Evolutionary conservation across 768 basidiomycete genomes (phyloP).

Genomic region (Amanita rubescens): DNA sequence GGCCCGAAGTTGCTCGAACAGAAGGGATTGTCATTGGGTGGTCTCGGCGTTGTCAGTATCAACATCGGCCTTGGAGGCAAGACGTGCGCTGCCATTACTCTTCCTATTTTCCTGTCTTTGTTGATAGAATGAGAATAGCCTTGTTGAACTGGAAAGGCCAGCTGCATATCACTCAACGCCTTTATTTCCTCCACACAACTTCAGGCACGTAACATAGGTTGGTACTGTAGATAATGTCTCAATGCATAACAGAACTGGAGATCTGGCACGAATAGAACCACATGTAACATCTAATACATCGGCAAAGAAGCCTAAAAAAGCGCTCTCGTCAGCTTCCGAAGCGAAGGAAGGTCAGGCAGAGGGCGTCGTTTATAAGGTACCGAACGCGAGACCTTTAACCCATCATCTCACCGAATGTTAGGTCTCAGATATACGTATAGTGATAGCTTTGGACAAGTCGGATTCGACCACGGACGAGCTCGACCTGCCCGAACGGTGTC

Average conservation of each 20-base stretch:
- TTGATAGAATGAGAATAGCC: conserved; percentile 44
- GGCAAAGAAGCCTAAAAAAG: conserved; percentile 39
- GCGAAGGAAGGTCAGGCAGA: conserved; percentile 42
- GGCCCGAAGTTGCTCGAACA: conserved; percentile 81
- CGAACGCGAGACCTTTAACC: conserved; percentile 2
- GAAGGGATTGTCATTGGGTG: conserved; percentile 73
- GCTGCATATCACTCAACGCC: conserved; percentile 67
- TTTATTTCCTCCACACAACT: conserved; percentile 78
- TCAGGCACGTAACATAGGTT: conserved; percentile 41
- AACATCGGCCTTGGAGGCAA: conserved; percentile 88
- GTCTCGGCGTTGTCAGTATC: conserved; percentile 63
- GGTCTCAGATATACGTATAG: conserved; percentile 77
- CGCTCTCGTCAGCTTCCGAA: conserved; percentile 22
- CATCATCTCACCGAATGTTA: conserved; percentile 17
- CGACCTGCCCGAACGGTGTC: conserved; percentile 79
- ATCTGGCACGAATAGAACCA: conserved; percentile 80
- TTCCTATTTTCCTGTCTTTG: conserved; percentile 7
- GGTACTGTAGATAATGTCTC: conserved; percentile 6
- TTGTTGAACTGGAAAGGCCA: conserved; percentile 83
- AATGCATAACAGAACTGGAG: conserved; percentile 58
- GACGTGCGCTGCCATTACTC: conserved; percentile 46
- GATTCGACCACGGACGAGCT: conserved; percentile 56
- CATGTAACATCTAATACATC: conserved; percentile 37
- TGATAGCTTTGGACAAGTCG: conserved; percentile 67
- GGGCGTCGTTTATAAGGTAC: conserved; percentile 83